These are phyloP conservation scores for Aspergillus olivimuriae DNA, from an alignment of 495 filamentous ascomycete genomes.

Conservation along the genomic window DNA sequence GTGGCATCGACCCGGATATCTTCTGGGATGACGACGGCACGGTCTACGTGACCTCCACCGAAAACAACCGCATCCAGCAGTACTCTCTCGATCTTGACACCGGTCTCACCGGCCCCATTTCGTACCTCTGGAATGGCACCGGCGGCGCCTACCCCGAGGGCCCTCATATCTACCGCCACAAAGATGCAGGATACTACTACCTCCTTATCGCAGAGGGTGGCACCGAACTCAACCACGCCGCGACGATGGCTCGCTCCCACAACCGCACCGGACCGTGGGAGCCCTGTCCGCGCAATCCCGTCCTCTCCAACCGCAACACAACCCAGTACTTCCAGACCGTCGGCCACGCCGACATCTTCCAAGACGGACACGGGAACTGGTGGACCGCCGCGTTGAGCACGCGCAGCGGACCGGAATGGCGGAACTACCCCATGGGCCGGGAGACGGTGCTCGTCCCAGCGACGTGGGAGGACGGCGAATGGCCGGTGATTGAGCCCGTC, in stretches of 20 bases:
- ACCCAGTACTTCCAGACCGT: slow-evolving; percentile 29
- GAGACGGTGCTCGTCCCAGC: slow-evolving; percentile 52
- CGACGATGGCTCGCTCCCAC: slow-evolving; percentile 48
- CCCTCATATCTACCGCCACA: slow-evolving; percentile 55
- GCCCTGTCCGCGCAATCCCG: slow-evolving; percentile 44
- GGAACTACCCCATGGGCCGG: slow-evolving; percentile 54
- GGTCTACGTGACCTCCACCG: slow-evolving; percentile 16
- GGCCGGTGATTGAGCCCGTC: slow-evolving; percentile 26
- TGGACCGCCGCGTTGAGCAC: slow-evolving; percentile 47
- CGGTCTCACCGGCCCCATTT: slow-evolving; percentile 25
- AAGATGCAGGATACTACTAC: slow-evolving; percentile 60
- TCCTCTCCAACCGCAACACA: slow-evolving; percentile 48
- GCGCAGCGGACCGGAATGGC: slow-evolving; percentile 18
- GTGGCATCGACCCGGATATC: slow-evolving; percentile 19
- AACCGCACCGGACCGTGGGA: slow-evolving; percentile 48
- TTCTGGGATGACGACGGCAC: slow-evolving; percentile 22
- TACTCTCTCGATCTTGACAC: slow-evolving; percentile 38
- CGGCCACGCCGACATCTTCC: slow-evolving; percentile 32
- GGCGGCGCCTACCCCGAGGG: slow-evolving; percentile 47
- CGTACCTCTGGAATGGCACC: slow-evolving; percentile 45
- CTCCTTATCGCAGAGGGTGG: slow-evolving; percentile 58
- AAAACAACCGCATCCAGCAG: slow-evolving; percentile 20
- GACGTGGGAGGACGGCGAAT: slow-evolving; percentile 35
- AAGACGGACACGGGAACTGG: slow-evolving; percentile 46
- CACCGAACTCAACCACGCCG: slow-evolving; percentile 46